Evolutionary conservation across 805 yeast genomes (phyloP).

Genomic region (Kodamaea leandrae): DNA sequence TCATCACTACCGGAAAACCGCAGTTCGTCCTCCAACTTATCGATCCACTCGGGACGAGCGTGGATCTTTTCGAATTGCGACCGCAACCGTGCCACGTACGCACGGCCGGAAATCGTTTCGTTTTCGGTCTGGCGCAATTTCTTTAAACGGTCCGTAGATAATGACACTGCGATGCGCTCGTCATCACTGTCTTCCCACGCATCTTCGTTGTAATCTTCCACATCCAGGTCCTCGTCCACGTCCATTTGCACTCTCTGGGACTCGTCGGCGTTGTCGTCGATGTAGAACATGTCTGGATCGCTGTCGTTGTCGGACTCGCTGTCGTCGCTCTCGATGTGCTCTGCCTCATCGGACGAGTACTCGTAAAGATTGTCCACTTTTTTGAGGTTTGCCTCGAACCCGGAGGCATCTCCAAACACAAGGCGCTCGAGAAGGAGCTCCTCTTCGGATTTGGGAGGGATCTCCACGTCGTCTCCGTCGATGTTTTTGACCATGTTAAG

Average conservation of each 20-base stretch:
- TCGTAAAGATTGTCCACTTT: slow-evolving; percentile 57
- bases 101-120: slow-evolving; percentile 59
- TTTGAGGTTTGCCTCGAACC: slow-evolving; percentile 64
- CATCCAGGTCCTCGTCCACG: slow-evolving; percentile 27
- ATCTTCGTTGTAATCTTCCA: slow-evolving; percentile 31
- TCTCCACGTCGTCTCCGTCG: slow-evolving; percentile 21
- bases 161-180: slow-evolving; percentile 62
- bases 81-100: slow-evolving; percentile 63
- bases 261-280: slow-evolving; percentile 42
- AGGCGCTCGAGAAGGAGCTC: slow-evolving; percentile 76
- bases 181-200: slow-evolving; percentile 93
- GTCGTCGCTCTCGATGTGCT: slow-evolving; percentile 12
- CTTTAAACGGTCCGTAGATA: slow-evolving; percentile 58
- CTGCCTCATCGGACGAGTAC: slow-evolving; percentile 40
- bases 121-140: slow-evolving; percentile 65
- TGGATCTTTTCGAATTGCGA: slow-evolving; percentile 70
- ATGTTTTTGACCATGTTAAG: slow-evolving; percentile 13
- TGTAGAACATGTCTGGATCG: slow-evolving; percentile 41
- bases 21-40: slow-evolving; percentile 37
- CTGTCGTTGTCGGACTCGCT: slow-evolving; percentile 31
- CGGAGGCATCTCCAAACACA: slow-evolving; percentile 85
- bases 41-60: slow-evolving; percentile 85
- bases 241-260: slow-evolving; percentile 23
- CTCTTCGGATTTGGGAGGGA: slow-evolving; percentile 80
- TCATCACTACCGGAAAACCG: slow-evolving; percentile 21